These are phyloP conservation scores for Mychonastes homosphaera DNA, from an alignment of 139 green algal genomes.

Conservation along the genomic window DNA sequence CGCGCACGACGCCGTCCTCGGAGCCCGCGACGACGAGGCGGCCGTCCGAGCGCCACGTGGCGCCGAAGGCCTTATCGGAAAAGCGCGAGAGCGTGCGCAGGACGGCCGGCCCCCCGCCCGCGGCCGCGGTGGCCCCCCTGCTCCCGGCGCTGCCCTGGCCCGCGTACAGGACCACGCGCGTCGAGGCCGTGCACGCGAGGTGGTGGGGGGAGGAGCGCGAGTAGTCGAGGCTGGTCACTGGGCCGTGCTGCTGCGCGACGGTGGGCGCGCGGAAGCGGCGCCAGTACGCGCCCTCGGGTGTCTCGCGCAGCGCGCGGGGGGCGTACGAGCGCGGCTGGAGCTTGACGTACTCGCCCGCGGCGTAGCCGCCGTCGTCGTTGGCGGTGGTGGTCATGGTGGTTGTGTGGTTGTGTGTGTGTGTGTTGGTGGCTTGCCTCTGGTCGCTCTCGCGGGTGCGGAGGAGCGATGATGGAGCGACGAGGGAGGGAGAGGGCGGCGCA, in stretches of 20 bases:
- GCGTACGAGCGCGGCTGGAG: conserved; percentile 54
- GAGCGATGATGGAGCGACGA: too few species aligned
- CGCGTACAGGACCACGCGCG: conserved; percentile 68
- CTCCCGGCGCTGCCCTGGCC: too few species aligned
- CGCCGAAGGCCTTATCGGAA: conserved; percentile 79
- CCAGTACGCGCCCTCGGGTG: conserved; percentile 78
- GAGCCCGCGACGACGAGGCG: conserved; percentile 73
- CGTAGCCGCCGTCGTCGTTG: too few species aligned
- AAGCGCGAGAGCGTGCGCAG: conserved; percentile 66
- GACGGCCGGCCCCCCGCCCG: too few species aligned
- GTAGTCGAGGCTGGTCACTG: conserved; percentile 75
- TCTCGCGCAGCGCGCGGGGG: conserved; percentile 52
- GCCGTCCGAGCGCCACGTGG: conserved; percentile 68
- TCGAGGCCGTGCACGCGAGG: conserved; percentile 71
- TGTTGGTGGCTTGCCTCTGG: too few species aligned
- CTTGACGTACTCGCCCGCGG: conserved; percentile 54
- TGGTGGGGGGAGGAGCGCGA: conserved; percentile 53
- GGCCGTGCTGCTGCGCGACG: conserved; percentile 61
- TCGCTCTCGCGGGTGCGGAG: too few species aligned
- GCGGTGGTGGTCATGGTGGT: too few species aligned
- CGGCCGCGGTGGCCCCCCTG: too few species aligned
- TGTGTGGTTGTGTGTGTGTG: too few species aligned
- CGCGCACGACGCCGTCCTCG: conserved; percentile 75
- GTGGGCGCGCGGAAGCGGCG: conserved; percentile 46
- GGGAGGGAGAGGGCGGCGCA: too few species aligned